Evolutionary conservation across 2,329 filamentous ascomycete genomes (phyloP).

Genomic region (Alternaria postmessia): DNA sequence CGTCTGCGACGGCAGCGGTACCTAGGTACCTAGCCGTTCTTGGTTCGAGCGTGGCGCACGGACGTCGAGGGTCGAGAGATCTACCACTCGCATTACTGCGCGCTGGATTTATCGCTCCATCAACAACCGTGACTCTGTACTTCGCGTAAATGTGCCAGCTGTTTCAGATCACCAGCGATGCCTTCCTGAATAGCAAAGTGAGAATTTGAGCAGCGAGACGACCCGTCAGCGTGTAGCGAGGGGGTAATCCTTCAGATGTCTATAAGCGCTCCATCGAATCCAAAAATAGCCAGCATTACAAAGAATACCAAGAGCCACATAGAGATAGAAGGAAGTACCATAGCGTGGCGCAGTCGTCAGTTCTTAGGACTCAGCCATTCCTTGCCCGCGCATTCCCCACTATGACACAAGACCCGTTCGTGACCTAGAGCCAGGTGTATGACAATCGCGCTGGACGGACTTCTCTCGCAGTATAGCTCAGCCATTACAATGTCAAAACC

Average conservation of each 20-base stretch:
- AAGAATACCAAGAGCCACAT: slow-evolving; percentile 4
- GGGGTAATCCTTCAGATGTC: neutral
- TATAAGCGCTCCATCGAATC: slow-evolving; percentile 1
- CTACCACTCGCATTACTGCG: neutral
- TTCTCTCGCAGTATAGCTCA: slow-evolving; percentile 4
- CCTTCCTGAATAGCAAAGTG: neutral
- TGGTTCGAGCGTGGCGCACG: neutral
- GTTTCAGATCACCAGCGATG: neutral
- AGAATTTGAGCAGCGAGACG: neutral
- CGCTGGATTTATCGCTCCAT: neutral
- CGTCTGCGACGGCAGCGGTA: neutral
- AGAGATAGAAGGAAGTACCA: neutral
- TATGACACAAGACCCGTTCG: neutral
- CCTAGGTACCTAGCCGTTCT: neutral
- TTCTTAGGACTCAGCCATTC: neutral
- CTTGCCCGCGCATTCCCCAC: neutral
- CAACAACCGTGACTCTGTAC: neutral
- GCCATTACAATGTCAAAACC: slow-evolving; percentile 2
- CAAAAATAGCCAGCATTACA: slow-evolving; percentile 14
- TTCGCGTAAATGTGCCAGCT: neutral
- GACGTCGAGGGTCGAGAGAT: neutral
- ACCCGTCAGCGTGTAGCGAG: slow-evolving; percentile 1
- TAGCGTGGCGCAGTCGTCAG: neutral
- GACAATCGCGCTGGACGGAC: slow-evolving; percentile 7
- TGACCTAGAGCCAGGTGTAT: neutral